Conservation (phyloP, 176 grass and related monocot genomes). For the Avena insularis region DNA sequence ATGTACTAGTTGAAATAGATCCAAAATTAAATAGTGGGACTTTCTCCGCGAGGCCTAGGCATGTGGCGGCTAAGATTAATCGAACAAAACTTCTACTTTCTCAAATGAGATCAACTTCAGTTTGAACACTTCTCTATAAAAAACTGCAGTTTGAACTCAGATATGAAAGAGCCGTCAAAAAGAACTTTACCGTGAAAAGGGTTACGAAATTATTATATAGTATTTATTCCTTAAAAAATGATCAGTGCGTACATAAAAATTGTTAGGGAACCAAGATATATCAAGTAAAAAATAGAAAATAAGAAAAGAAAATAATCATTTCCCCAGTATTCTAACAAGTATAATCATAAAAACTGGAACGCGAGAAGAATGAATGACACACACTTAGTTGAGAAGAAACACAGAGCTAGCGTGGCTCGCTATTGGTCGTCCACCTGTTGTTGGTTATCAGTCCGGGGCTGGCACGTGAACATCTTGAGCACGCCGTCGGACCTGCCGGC, state of each 20-base stretch:
- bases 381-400: neutral
- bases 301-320: neutral
- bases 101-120: too few species aligned
- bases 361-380: neutral
- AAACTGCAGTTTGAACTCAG: too few species aligned
- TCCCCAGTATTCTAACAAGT: neutral
- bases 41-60: too few species aligned
- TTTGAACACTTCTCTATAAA: too few species aligned
- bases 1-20: too few species aligned
- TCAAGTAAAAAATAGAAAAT: neutral
- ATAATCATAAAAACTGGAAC: neutral
- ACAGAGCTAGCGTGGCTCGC: neutral
- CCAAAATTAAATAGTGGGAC: too few species aligned
- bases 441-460: neutral
- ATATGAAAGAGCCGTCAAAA: neutral
- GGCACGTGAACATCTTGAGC: conserved; percentile 71
- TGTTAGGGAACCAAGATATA: conserved; percentile 30
- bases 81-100: too few species aligned
- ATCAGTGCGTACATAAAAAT: conserved; percentile 35
- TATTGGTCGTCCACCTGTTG: neutral
- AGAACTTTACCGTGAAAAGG: neutral
- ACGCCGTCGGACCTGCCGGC: conserved; percentile 68
- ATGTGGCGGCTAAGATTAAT: too few species aligned
- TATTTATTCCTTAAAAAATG: conserved; percentile 41
- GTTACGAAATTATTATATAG: neutral